Conservation (phyloP, 768 basidiomycete species). For the Tephrocybe sp. region DNA sequence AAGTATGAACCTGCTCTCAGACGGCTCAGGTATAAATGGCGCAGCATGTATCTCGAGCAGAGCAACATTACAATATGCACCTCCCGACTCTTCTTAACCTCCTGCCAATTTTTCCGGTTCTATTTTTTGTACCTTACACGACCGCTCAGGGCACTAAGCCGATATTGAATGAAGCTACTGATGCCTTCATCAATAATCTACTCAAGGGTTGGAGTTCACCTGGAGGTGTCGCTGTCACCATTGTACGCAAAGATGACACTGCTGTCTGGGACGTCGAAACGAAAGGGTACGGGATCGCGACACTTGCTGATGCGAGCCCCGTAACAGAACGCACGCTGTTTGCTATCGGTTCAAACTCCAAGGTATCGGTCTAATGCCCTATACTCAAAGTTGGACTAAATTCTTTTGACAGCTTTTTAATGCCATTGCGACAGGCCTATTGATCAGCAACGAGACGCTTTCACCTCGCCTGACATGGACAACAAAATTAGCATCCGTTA, state of each 20-base stretch:
- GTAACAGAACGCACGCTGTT: constrained; percentile 11
- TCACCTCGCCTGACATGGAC: constrained; percentile 26
- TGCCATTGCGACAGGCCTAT: constrained; percentile 22
- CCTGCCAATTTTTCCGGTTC: background rate
- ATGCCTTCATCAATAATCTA: background rate
- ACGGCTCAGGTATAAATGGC: too few relatives aligned
- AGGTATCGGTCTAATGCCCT: background rate
- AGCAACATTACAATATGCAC: background rate
- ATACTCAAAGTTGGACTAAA: background rate
- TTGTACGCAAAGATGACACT: background rate
- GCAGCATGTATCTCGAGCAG: too few relatives aligned
- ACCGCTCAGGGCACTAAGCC: background rate
- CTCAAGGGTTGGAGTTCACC: background rate
- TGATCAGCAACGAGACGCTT: constrained; percentile 25
- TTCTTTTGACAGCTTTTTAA: constrained; percentile 21
- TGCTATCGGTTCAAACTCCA: constrained; percentile 8
- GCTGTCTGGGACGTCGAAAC: constrained; percentile 1
- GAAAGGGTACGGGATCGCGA: background rate
- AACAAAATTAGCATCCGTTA: constrained; percentile 22
- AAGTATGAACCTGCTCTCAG: background rate
- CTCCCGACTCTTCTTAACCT: background rate
- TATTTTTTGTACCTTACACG: background rate
- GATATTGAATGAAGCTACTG: background rate
- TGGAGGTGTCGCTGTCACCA: background rate
- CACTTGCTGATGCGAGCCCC: background rate